Conservation (phyloP, 2,329 filamentous ascomycete species). For the Orbilia ellipsospora region DNA sequence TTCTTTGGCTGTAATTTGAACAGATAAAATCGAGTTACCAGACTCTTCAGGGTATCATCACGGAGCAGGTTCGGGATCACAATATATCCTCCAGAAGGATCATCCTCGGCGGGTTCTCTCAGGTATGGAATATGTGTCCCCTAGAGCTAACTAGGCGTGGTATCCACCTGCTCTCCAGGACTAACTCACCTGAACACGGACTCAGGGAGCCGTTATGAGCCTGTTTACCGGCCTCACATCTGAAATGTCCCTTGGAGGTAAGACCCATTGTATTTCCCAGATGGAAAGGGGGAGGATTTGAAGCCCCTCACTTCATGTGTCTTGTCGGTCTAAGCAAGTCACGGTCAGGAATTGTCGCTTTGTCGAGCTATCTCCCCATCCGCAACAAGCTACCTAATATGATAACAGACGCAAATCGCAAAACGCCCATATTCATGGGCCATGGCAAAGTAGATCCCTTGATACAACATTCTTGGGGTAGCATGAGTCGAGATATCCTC, state of each 20-base stretch:
- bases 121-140: conserved; percentile 24
- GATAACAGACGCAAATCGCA: conserved; percentile 72
- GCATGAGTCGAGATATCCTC: conserved; percentile 74
- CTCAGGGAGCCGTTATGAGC: conserved; percentile 86
- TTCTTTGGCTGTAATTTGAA: background rate
- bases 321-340: background rate
- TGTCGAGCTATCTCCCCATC: conserved; percentile 84
- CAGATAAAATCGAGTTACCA: conserved; percentile 36
- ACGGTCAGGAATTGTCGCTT: conserved; percentile 77
- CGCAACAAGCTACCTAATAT: conserved; percentile 72
- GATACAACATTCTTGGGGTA: conserved; percentile 76
- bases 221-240: conserved; percentile 82
- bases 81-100: conserved; percentile 86
- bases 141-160: background rate
- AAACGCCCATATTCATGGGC: conserved; percentile 87
- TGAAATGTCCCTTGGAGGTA: conserved; percentile 63
- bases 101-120: conserved; percentile 84
- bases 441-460: conserved; percentile 84
- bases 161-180: background rate
- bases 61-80: conserved; percentile 76
- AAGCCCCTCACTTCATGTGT: background rate
- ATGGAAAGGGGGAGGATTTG: background rate
- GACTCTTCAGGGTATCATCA: conserved; percentile 82
- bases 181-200: conserved; percentile 62
- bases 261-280: conserved; percentile 1